These are phyloP conservation scores for Barbatosphaeria neglecta DNA, from an alignment of 495 filamentous ascomycete species.

Conservation along the genomic window DNA sequence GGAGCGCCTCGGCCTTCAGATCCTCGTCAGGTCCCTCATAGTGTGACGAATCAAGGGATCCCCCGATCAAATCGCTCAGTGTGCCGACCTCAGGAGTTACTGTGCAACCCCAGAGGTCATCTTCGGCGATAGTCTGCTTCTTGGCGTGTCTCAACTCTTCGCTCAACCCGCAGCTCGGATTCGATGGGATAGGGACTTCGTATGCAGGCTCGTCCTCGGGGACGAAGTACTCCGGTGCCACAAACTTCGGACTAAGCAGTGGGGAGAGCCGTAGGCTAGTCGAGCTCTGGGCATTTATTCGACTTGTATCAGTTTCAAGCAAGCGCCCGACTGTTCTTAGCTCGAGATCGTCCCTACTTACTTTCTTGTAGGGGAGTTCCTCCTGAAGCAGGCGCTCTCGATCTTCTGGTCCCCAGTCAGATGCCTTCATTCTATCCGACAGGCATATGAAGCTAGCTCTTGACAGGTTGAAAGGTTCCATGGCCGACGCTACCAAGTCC, in stretches of 20 bases:
- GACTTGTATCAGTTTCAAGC: slow-evolving; percentile 2
- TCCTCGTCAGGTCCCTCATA: not conserved
- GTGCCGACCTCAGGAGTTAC: not conserved
- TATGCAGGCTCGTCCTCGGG: slow-evolving; percentile 31
- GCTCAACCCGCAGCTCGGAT: slow-evolving; percentile 30
- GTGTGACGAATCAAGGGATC: slow-evolving; percentile 10
- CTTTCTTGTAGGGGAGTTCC: not conserved
- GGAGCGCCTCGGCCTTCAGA: slow-evolving; percentile 13
- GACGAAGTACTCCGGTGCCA: slow-evolving; percentile 27
- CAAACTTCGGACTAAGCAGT: slow-evolving; percentile 41
- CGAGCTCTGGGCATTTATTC: slow-evolving; percentile 11
- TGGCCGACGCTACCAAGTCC: slow-evolving; percentile 10
- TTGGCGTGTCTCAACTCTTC: slow-evolving; percentile 39
- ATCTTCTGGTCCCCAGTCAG: not conserved
- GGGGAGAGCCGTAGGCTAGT: slow-evolving; percentile 39
- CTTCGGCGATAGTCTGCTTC: slow-evolving; percentile 7
- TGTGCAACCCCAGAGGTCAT: slow-evolving; percentile 7
- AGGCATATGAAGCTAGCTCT: slow-evolving; percentile 27
- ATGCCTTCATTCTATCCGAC: slow-evolving; percentile 1
- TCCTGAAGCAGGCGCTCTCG: not conserved
- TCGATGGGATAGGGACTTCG: slow-evolving; percentile 42
- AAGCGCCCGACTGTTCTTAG: no score
- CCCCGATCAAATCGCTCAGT: slow-evolving; percentile 8
- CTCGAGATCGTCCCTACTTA: no score
- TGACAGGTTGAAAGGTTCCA: slow-evolving; percentile 35